Conservation (phyloP, 345 rosid genomes). For the Eucalyptus cloeziana region DNA sequence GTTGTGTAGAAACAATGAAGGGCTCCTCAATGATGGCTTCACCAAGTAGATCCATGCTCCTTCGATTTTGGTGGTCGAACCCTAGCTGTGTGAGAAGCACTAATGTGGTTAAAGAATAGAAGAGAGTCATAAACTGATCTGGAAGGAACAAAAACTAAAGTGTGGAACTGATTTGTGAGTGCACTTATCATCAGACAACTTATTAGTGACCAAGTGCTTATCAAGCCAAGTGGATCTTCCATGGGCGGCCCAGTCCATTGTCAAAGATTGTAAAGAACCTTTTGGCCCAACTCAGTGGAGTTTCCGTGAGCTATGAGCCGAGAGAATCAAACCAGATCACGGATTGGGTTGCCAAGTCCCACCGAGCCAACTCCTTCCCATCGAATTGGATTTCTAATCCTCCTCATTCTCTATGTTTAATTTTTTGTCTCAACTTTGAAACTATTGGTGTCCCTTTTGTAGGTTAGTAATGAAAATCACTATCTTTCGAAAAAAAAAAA, state of each 20-base stretch:
- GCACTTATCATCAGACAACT: not conserved
- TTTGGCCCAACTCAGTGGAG: not conserved
- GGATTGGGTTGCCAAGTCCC: not conserved
- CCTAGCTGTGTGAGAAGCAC: not conserved
- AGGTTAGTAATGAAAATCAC: not conserved
- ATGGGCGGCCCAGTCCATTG: not conserved
- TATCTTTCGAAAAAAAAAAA: not conserved
- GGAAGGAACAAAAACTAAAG: too few relatives aligned
- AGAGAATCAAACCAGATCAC: not conserved
- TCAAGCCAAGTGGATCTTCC: not conserved
- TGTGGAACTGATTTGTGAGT: too few relatives aligned
- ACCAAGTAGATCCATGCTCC: not conserved
- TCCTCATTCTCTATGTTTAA: not conserved
- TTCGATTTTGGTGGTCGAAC: too few relatives aligned
- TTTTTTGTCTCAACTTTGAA: not conserved
- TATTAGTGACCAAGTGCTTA: not conserved
- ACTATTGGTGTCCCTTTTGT: not conserved
- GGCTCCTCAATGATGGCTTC: not conserved
- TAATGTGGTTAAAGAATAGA: not conserved
- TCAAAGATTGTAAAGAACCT: not conserved
- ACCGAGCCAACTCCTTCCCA: not conserved
- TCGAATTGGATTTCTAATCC: not conserved
- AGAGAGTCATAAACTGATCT: too few relatives aligned
- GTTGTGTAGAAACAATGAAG: not conserved
- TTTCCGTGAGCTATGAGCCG: accelerated